phyloP scores from a whole-genome alignment of 2,329 filamentous ascomycete species.

The Epichloe gansuensis region DNA sequence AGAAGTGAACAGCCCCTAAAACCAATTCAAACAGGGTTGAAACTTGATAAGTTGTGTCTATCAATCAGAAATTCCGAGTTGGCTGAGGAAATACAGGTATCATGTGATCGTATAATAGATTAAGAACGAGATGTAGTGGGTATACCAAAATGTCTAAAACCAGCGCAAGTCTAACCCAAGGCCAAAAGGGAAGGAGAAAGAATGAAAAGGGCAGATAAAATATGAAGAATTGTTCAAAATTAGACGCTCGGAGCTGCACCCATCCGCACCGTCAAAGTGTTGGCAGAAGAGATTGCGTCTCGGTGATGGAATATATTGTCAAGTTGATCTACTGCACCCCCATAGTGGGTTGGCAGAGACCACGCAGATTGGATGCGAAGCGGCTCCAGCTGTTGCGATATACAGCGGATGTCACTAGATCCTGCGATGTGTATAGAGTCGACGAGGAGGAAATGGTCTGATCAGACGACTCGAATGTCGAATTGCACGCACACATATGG shows the following conservation, averaged over 20 bases:
- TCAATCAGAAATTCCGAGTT: slow-evolving; percentile 12
- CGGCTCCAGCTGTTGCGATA: slow-evolving; percentile 1
- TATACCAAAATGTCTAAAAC: slow-evolving; percentile 24
- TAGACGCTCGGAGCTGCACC: slow-evolving; percentile 8
- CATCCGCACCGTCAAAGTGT: slow-evolving; percentile 15
- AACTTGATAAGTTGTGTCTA: slow-evolving; percentile 1
- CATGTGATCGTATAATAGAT: slow-evolving; percentile 7
- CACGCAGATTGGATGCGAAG: background rate
- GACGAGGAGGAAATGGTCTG: slow-evolving; percentile 1
- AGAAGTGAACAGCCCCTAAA: background rate
- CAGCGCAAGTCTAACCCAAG: slow-evolving; percentile 27
- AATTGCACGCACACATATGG: background rate
- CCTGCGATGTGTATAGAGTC: background rate
- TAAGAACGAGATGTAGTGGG: slow-evolving; percentile 11
- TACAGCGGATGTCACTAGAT: slow-evolving; percentile 5
- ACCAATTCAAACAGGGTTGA: background rate
- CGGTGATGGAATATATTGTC: slow-evolving; percentile 8
- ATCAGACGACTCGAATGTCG: background rate
- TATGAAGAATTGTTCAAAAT: background rate
- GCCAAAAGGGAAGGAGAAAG: slow-evolving; percentile 16
- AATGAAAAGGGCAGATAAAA: slow-evolving; percentile 8
- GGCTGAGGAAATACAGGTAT: slow-evolving; percentile 10
- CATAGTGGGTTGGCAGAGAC: slow-evolving; percentile 9
- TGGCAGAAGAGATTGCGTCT: slow-evolving; percentile 1
- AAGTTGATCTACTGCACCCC: slow-evolving; percentile 9